Conservation (phyloP, 2,329 filamentous ascomycete species). For the Chaetomiaceae sp. region DNA sequence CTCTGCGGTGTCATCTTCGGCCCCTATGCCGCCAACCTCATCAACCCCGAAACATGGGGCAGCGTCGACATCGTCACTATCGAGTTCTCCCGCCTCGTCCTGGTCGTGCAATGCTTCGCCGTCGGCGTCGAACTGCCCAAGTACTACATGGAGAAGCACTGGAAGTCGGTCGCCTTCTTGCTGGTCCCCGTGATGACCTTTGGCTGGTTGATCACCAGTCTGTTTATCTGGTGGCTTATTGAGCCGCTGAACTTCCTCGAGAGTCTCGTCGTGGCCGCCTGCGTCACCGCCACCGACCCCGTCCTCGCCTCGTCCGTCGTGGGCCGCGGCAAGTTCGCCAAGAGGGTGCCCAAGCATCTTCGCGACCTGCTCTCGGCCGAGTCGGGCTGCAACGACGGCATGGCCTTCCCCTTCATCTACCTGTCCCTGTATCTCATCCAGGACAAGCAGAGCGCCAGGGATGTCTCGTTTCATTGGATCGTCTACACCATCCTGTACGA, state of each 20-base stretch:
- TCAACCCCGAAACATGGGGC: constrained; percentile 72
- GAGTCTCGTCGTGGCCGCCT: constrained; percentile 79
- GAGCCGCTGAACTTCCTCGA: constrained; percentile 80
- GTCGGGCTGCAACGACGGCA: constrained; percentile 98
- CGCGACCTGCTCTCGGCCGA: constrained; percentile 92
- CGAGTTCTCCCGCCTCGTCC: constrained; percentile 82
- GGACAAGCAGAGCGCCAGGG: constrained; percentile 62
- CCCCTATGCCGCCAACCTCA: constrained; percentile 75
- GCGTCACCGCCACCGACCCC: constrained; percentile 94
- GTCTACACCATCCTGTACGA: constrained; percentile 90
- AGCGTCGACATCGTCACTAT: constrained; percentile 81
- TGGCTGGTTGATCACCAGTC: constrained; percentile 86
- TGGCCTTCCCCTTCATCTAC: constrained; percentile 98
- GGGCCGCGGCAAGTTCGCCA: constrained; percentile 97
- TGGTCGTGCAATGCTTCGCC: constrained; percentile 89
- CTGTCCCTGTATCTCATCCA: constrained; percentile 84
- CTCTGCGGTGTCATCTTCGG: constrained; percentile 86
- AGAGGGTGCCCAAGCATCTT: constrained; percentile 94
- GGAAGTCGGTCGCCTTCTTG: constrained; percentile 84
- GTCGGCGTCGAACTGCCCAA: constrained; percentile 86
- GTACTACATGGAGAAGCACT: constrained; percentile 97
- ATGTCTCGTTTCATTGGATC: constrained; percentile 81
- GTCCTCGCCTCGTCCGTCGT: constrained; percentile 96
- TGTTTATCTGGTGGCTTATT: constrained; percentile 92
- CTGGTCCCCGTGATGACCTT: constrained; percentile 96